Percentiles rank a stretch among this genome's conserved stretches.
Evolutionary conservation across 345 rosid species (phyloP).

Genomic region (Euphorbia pulcherrima): DNA sequence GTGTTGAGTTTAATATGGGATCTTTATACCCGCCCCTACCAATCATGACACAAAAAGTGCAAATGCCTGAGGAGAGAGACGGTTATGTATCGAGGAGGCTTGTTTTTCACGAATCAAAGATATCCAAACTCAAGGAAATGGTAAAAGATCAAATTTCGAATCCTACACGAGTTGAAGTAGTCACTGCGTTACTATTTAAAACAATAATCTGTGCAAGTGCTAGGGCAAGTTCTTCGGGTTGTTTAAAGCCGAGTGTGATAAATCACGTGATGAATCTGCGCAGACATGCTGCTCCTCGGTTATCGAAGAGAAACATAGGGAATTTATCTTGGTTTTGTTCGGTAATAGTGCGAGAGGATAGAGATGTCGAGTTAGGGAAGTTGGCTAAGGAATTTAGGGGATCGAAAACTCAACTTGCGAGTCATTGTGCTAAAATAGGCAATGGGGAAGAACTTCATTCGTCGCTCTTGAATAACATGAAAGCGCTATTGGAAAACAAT

Average conservation of each 20-base stretch:
- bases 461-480: background rate
- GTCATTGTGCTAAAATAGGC: too few relatives aligned
- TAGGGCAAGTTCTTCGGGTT: background rate
- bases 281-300: background rate
- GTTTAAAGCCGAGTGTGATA: background rate
- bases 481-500: background rate
- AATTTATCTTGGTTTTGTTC: background rate
- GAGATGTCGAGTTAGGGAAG: background rate
- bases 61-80: background rate
- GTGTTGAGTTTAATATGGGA: background rate
- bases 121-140: background rate
- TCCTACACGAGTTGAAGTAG: background rate
- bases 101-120: constrained; percentile 14
- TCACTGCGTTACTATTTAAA: background rate
- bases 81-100: constrained; percentile 6
- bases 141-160: background rate
- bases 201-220: background rate
- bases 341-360: background rate
- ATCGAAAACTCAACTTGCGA: background rate
- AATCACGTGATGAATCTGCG: background rate
- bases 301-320: background rate
- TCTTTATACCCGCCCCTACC: constrained; percentile 1
- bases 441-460: background rate
- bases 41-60: background rate
- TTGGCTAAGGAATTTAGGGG: background rate